phyloP scores from a whole-genome alignment of 805 yeast species.

The Myxozyma sirexii region DNA sequence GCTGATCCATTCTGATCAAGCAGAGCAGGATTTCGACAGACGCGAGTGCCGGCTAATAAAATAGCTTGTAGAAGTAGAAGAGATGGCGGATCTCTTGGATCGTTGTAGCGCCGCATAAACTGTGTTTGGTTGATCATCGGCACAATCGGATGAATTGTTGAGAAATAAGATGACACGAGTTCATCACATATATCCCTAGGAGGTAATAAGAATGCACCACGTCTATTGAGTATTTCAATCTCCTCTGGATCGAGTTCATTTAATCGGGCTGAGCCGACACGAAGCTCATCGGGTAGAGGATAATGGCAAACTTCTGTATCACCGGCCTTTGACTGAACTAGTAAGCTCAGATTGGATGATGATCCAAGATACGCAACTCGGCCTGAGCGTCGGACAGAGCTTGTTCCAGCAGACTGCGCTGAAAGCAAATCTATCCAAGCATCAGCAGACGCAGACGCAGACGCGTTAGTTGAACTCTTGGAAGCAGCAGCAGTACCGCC shows the following conservation, averaged over 20 bases:
- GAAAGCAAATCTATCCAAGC: slow-evolving; percentile 44
- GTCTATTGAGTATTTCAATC: slow-evolving; percentile 57
- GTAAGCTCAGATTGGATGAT: slow-evolving; percentile 53
- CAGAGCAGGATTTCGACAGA: slow-evolving; percentile 56
- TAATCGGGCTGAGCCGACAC: slow-evolving; percentile 38
- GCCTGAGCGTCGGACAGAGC: slow-evolving; percentile 35
- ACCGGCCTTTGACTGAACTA: slow-evolving; percentile 50
- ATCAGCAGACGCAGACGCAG: slow-evolving; percentile 34
- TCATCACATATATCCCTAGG: slow-evolving; percentile 59
- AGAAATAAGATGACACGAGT: slow-evolving; percentile 63
- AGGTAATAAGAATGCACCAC: slow-evolving; percentile 65
- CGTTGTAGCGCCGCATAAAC: slow-evolving; percentile 62
- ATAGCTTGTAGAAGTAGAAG: slow-evolving; percentile 68
- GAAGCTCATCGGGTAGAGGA: slow-evolving; percentile 37
- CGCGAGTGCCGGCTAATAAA: slow-evolving; percentile 67
- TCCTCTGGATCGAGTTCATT: slow-evolving; percentile 58
- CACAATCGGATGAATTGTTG: slow-evolving; percentile 63
- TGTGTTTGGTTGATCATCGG: slow-evolving; percentile 67
- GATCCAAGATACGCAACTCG: slow-evolving; percentile 56
- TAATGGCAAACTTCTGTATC: slow-evolving; percentile 50
- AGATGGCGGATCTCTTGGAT: slow-evolving; percentile 61
- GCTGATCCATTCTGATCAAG: slow-evolving; percentile 51
- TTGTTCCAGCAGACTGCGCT: slow-evolving; percentile 41
- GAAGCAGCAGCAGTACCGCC: slow-evolving; percentile 13
- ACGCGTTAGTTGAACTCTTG: background rate